A percentile compares a stretch with the other conserved stretches of the same genome.
phyloP scores from a whole-genome alignment of 1,284 basidiomycete species.

The Pseudozyma thailandica region DNA sequence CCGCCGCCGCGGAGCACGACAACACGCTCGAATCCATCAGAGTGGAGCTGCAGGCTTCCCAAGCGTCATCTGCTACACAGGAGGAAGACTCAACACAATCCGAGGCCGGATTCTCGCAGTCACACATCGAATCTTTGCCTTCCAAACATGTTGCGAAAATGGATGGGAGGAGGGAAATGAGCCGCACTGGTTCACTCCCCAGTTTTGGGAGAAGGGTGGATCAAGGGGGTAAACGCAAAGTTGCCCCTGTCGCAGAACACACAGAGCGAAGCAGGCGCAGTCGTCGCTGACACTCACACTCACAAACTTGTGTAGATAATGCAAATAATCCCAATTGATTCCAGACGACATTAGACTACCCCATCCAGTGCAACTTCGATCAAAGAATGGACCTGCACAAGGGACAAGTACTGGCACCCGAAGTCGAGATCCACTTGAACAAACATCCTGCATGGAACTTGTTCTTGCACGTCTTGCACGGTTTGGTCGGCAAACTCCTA shows the following conservation, averaged over 20 bases:
- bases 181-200: conserved; percentile 16
- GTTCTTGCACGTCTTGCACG: conserved; percentile 93
- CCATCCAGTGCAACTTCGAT: background rate
- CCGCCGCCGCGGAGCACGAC: too few species aligned
- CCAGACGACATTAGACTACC: background rate
- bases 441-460: conserved; percentile 77
- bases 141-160: background rate
- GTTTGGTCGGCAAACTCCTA: conserved; percentile 85
- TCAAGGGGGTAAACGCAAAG: background rate
- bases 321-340: background rate
- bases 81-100: conserved; percentile 42
- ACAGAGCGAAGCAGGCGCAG: conserved; percentile 2
- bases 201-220: background rate
- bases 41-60: conserved; percentile 3
- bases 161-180: conserved; percentile 1
- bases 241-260: background rate
- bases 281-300: conserved; percentile 1
- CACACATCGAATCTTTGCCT: conserved; percentile 3
- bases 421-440: conserved; percentile 85
- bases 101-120: conserved; percentile 13
- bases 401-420: conserved; percentile 87
- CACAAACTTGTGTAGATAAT: background rate
- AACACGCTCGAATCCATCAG: conserved; percentile 20
- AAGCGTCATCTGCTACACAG: conserved; percentile 33
- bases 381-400: conserved; percentile 78